Conservation (phyloP, 495 filamentous ascomycete genomes). For the Xylaria intraflava region DNA sequence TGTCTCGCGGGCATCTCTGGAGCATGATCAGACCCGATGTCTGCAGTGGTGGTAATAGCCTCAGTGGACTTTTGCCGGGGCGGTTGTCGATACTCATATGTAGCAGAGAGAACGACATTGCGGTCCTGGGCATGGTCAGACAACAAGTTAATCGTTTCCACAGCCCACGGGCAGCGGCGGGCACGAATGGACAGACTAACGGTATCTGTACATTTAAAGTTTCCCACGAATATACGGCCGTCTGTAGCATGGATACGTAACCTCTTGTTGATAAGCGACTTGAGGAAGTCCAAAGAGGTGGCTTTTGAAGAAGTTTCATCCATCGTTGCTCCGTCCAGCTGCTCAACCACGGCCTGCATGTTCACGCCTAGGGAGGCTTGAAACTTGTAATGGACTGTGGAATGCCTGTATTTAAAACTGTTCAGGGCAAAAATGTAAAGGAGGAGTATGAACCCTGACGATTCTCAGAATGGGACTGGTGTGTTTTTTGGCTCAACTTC, state of each 20-base stretch:
- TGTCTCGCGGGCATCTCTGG: conserved; percentile 75
- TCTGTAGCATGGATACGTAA: conserved; percentile 80
- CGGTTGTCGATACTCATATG: conserved; percentile 81
- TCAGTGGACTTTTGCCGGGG: conserved; percentile 45
- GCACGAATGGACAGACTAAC: conserved; percentile 40
- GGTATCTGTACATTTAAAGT: conserved; percentile 90
- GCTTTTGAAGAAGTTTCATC: conserved; percentile 19
- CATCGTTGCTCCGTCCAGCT: conserved; percentile 8
- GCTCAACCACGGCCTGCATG: conserved; percentile 5
- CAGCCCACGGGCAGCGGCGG: neutral
- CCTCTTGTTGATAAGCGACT: conserved; percentile 55
- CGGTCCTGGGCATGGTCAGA: conserved; percentile 29
- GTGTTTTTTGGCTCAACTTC: too few species aligned
- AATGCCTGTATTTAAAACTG: too few species aligned
- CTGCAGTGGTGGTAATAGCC: conserved; percentile 33
- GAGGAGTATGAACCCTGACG: too few species aligned
- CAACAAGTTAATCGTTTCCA: neutral
- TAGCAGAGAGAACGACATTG: conserved; percentile 79
- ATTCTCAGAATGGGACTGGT: too few species aligned
- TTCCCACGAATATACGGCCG: conserved; percentile 78
- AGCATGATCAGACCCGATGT: conserved; percentile 32
- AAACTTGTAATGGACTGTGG: too few species aligned
- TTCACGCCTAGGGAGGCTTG: neutral
- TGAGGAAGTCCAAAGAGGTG: conserved; percentile 37
- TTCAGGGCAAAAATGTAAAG: too few species aligned